Base-by-base conservation (phyloP, 805 yeast species). In the Scheffersomyces amazonensis region DNA sequence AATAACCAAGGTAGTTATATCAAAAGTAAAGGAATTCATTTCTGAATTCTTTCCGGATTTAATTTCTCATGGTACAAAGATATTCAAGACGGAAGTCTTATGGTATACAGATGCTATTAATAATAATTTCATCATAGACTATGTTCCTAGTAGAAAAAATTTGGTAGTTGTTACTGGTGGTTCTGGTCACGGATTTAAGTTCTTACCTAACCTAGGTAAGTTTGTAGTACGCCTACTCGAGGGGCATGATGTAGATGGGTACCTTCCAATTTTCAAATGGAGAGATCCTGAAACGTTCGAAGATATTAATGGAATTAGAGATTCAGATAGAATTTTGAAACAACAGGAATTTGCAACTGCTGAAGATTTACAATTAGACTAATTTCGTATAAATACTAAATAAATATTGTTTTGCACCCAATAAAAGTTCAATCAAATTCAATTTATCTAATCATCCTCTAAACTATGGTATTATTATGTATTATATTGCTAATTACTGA, bases 151-250 rank as follows among this genome's bases (percentile, higher is more conserved):
- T 18, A 52, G 48, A 24, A 42, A 39, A 8, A 51, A 55, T 8
- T 46, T 63, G 7, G 54, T 53, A 31, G 62, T 62, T 2, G 62
- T 62, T 17, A 55, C 64, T 21, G 72, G 72, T 30, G 71, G 65
- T 40, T 58, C 66, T 13, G 69, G 69, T 0, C 71, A 66, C 46
- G 65, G 58, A 4, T 66, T 62, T 39, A 63, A 60, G 53, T 57
- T 64, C 49, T 46, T 64, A 21, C 69, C 67, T 2, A 53, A 53
- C 19, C 44, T 65, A 13, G 71, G 72, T 2, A 45, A 44, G 30
- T 51, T 48, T 22, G 40, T 52, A 7, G 38, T 34, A 7, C 31
- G 35, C 18, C 39, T 24, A 18, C 22, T 47, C 15, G 47, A 47
- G 23, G 34, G 21, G 15, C 35, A 29, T 1, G 28, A 44, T 9